Evolutionary conservation across 192 early-diverging fungal species (phyloP), one percentile per base, ranked within the genome.

Genomic region (Coemansia sp.): DNA sequence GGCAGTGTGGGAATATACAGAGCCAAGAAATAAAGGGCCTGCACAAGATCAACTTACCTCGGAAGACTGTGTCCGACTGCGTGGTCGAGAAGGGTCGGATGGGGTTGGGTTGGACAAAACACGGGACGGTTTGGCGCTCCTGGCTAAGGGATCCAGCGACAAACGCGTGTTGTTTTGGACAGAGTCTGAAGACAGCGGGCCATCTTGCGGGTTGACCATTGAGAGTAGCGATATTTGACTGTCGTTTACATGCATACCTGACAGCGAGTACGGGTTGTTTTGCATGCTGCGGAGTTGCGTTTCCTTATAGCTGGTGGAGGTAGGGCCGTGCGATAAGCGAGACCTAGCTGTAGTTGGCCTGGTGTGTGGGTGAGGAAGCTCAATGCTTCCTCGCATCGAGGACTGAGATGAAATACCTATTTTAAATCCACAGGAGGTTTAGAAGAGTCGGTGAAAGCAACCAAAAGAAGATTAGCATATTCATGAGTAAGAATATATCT

Each of bases 1-100:
- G 8, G 16, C 48, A 49, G n/a, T n/a, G n/a, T n/a, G n/a, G n/a
- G n/a, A n/a, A n/a, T n/a, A 43, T 43, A 16, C 40, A 35, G 34
- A 4, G 34, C 5, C 5, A 10, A 35, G 34, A 35, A 10, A 35
- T 35, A 35, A 35, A 7, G 34, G 34, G 4, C 34, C 4, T 35
- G 34, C 15, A 21, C 7, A 23, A 51, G 23, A 4, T 51, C 1
- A 8, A 37, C 75, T 69, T 72, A 75, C 78, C 72, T 81, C 79
- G 23, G 79, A 81, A 16, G 79, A 81, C 30, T 81, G 79, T 26
- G 79, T 81, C 2, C 74, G 70, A 39, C 79, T 81, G 18, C 79
- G 78, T 10, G 79, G 79, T 12, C 79, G 74, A 0, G 64, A 70
- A 20, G 60, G 9, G 35, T 70, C 68, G 26, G 73, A 34, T 16